Conservation (phyloP, 352 stramenopile species). For the Phytophthora chlamydospora region DNA sequence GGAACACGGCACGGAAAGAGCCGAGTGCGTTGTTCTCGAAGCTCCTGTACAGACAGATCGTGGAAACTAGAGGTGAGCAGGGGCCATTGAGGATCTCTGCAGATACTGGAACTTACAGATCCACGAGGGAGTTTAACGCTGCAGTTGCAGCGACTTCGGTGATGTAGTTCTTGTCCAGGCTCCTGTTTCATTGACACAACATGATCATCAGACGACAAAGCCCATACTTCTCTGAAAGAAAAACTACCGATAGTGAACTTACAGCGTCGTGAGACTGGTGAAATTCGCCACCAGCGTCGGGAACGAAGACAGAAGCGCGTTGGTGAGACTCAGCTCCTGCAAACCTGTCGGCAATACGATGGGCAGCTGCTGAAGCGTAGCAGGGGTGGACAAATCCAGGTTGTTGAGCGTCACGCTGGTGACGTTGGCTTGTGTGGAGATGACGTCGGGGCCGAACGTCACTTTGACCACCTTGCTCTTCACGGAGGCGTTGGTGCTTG, state of each 20-base stretch:
- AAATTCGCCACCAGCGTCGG: slow-evolving; percentile 45
- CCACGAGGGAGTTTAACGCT: slow-evolving; percentile 43
- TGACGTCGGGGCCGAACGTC: slow-evolving; percentile 30
- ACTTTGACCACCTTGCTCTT: slow-evolving; percentile 48
- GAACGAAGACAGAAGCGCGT: slow-evolving; percentile 38
- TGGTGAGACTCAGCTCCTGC: slow-evolving; percentile 37
- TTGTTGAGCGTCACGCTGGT: slow-evolving; percentile 39
- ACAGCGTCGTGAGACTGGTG: slow-evolving; percentile 36
- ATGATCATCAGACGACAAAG: slow-evolving; percentile 10
- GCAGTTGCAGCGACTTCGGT: slow-evolving; percentile 37
- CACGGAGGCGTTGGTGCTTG: slow-evolving; percentile 26
- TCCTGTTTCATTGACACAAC: slow-evolving; percentile 20
- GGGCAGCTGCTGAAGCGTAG: slow-evolving; percentile 35
- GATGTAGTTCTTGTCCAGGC: slow-evolving; percentile 44
- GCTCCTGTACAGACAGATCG: slow-evolving; percentile 25
- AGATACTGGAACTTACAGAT: slow-evolving; percentile 45
- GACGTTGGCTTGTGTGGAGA: slow-evolving; percentile 35
- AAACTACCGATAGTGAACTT: slow-evolving; percentile 26
- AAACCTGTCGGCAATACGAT: slow-evolving; percentile 25
- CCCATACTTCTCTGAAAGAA: background rate
- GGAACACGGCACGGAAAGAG: slow-evolving; percentile 60
- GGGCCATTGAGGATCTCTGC: too few species aligned
- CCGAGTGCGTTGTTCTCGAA: slow-evolving; percentile 62
- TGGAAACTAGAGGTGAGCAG: background rate
- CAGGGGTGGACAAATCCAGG: slow-evolving; percentile 29